Evolutionary conservation across 2,329 filamentous ascomycete species (phyloP).

Genomic region (Aspergillus sp.): DNA sequence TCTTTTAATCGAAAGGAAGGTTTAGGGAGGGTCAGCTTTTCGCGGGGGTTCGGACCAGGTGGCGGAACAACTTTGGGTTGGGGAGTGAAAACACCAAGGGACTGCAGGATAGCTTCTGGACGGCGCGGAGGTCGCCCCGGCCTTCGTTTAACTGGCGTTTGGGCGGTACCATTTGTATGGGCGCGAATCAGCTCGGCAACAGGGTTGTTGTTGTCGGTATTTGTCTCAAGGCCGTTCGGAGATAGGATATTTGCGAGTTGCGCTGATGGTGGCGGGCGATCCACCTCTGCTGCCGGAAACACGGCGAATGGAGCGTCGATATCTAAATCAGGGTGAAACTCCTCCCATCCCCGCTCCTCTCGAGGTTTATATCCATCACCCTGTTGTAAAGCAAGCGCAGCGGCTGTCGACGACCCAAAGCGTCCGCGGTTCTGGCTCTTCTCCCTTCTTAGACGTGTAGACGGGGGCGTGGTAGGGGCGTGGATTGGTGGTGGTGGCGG

Average conservation of each 20-base stretch:
- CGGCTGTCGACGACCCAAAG: slow-evolving; percentile 80
- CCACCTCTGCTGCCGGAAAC: slow-evolving; percentile 80
- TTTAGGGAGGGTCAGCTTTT: slow-evolving; percentile 50
- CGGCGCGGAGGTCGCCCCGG: slow-evolving; percentile 66
- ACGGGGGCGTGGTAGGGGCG: slow-evolving; percentile 38
- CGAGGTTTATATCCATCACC: slow-evolving; percentile 96
- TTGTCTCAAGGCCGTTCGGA: slow-evolving; percentile 25
- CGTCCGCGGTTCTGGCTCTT: slow-evolving; percentile 58
- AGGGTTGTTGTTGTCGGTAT: slow-evolving; percentile 27
- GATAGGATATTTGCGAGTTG: slow-evolving; percentile 38
- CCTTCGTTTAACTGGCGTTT: slow-evolving; percentile 55
- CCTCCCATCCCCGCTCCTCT: slow-evolving; percentile 95
- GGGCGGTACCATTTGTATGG: slow-evolving; percentile 33
- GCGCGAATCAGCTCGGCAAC: slow-evolving; percentile 46
- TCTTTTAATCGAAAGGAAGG: slow-evolving; percentile 49
- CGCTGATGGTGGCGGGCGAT: slow-evolving; percentile 63
- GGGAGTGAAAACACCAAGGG: slow-evolving; percentile 56
- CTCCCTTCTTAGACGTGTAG: slow-evolving; percentile 41
- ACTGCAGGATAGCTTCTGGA: slow-evolving; percentile 59
- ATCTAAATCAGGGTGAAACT: slow-evolving; percentile 94
- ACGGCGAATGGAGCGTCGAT: slow-evolving; percentile 78
- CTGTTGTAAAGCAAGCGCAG: slow-evolving; percentile 83
- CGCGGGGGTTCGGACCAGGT: slow-evolving; percentile 51
- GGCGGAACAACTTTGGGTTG: slow-evolving; percentile 52
- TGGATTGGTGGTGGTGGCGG: slow-evolving; percentile 25